Conservation (phyloP, 2,329 filamentous ascomycete genomes). For the Eurotiales sp. region DNA sequence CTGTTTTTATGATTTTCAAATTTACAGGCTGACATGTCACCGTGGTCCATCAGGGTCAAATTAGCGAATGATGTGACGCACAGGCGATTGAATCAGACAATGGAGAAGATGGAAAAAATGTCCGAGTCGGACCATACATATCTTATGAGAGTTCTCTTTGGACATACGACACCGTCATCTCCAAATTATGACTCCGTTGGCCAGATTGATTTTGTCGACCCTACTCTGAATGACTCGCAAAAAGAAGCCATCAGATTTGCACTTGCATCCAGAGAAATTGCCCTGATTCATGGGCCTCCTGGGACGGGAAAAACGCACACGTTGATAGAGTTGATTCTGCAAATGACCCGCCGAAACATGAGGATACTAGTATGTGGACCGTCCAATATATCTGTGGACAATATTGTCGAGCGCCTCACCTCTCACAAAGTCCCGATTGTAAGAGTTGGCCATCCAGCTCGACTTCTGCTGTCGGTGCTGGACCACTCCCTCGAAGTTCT, state of each 20-base stretch:
- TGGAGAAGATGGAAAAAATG: constrained; percentile 57
- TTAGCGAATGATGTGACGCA: constrained; percentile 65
- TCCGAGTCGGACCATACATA: constrained; percentile 53
- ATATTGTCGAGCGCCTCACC: constrained; percentile 88
- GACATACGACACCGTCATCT: constrained; percentile 52
- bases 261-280: constrained; percentile 73
- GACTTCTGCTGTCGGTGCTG: constrained; percentile 81
- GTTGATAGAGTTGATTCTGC: constrained; percentile 90
- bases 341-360: constrained; percentile 69
- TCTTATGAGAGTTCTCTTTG: constrained; percentile 60
- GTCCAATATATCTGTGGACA: constrained; percentile 96
- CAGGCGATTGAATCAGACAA: constrained; percentile 64
- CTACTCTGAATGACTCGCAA: constrained; percentile 58
- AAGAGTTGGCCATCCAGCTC: constrained; percentile 86
- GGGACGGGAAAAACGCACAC: constrained; percentile 98
- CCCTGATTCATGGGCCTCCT: constrained; percentile 89
- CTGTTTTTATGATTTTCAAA: neutral
- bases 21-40: neutral
- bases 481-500: constrained; percentile 88
- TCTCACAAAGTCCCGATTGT: constrained; percentile 82
- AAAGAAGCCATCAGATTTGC: constrained; percentile 72
- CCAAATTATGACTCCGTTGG: constrained; percentile 44
- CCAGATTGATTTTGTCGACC: constrained; percentile 53
- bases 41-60: constrained; percentile 50
- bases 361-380: constrained; percentile 91